Evolutionary conservation across 306 rosid genomes (phyloP).

Genomic region (Prosopis cineraria): DNA sequence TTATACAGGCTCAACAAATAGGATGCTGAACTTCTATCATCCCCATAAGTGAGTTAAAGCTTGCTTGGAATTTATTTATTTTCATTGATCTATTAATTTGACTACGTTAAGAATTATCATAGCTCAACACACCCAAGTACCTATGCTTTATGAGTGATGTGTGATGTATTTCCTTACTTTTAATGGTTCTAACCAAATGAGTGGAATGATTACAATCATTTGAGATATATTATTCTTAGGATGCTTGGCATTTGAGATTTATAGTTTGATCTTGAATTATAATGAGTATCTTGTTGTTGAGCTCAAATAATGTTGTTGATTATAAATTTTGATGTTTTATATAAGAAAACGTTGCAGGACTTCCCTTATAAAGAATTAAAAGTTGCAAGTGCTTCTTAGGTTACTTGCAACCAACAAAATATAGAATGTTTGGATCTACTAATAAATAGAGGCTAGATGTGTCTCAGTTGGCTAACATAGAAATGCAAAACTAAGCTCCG

Average conservation of each 20-base stretch:
- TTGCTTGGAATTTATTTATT: not conserved
- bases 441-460: too few relatives aligned
- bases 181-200: not conserved
- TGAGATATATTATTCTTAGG: not conserved
- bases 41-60: constrained; percentile 65
- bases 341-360: too few relatives aligned
- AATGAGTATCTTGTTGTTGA: not conserved
- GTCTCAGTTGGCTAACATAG: too few relatives aligned
- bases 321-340: not conserved
- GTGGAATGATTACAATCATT: constrained; percentile 13
- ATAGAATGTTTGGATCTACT: too few relatives aligned
- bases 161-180: not conserved
- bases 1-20: constrained; percentile 68
- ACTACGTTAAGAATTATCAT: constrained; percentile 1
- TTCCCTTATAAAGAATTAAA: too few relatives aligned
- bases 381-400: too few relatives aligned
- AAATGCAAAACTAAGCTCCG: too few relatives aligned
- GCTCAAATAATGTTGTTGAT: not conserved
- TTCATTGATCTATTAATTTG: not conserved
- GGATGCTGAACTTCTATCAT: constrained; percentile 70
- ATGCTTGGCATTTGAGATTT: constrained; percentile 9
- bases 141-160: not conserved
- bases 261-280: not conserved
- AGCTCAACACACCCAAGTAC: not conserved
- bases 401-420: too few relatives aligned